phyloP scores from a whole-genome alignment of 805 yeast genomes.

The Schwanniomyces pseudopolymorphus region DNA sequence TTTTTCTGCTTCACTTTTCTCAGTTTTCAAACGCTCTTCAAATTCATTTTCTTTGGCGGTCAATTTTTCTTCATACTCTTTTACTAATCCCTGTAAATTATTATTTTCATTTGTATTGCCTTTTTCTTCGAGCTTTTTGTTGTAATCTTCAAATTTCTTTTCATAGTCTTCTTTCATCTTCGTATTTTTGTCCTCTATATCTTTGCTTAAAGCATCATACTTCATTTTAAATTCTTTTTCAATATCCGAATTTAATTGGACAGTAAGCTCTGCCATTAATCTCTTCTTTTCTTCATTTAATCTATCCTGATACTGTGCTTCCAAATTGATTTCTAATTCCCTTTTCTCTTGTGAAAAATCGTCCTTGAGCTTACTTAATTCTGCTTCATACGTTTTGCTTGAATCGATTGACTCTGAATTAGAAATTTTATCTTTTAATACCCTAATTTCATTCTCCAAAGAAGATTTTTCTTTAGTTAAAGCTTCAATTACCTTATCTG shows the following conservation, averaged over 20 bases:
- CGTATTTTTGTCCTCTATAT: constrained; percentile 19
- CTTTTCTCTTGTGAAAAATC: constrained; percentile 11
- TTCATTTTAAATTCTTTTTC: constrained; percentile 22
- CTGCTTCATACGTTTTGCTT: constrained; percentile 11
- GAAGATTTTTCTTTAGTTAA: constrained; percentile 13
- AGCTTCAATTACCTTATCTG: constrained; percentile 7
- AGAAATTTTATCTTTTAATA: constrained; percentile 11
- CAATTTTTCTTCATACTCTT: constrained; percentile 18
- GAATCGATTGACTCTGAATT: not conserved
- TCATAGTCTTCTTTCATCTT: constrained; percentile 40
- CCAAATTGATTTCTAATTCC: constrained; percentile 12
- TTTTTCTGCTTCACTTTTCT: constrained; percentile 42
- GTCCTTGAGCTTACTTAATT: constrained; percentile 26
- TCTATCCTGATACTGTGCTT: constrained; percentile 18
- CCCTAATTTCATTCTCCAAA: constrained; percentile 8
- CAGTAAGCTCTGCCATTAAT: constrained; percentile 18
- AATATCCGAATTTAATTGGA: constrained; percentile 23
- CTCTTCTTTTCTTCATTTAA: constrained; percentile 33
- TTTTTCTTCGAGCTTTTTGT: constrained; percentile 15
- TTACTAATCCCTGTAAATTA: constrained; percentile 7
- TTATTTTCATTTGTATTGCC: constrained; percentile 10
- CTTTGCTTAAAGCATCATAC: constrained; percentile 15
- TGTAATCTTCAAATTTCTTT: constrained; percentile 20
- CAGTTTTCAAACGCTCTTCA: constrained; percentile 16
- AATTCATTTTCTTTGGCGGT: constrained; percentile 20